Base-by-base conservation (phyloP, 352 stramenopile genomes). In the Vaucheria bursata region DNA sequence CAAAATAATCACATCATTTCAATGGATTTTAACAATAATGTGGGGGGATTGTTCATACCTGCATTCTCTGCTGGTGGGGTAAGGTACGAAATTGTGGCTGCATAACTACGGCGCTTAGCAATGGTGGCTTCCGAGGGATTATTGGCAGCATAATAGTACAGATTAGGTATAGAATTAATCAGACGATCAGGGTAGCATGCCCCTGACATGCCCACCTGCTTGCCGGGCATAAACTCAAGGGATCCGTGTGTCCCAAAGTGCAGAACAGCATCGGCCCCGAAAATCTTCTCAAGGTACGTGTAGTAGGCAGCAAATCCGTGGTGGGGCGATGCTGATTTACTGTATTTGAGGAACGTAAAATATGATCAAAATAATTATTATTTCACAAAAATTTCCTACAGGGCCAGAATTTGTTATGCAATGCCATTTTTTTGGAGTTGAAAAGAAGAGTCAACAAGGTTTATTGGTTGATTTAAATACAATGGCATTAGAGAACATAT, bases 261-360 rank as follows among this genome's bases (percentile, higher is more conserved):
- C 34, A 94, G 84, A 7, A 94, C 89, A 5, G 89, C 89, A 83
- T 94, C 89, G 39, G 89, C 88, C 65, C 89, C 80, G 80, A 93
- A 92, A 67, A 94, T 88, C 79, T 92, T 92, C 83, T 94, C 89
- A 12, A 94, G 82, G 79, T 90, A 94, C 0, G 89, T 94, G 85
- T 94, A 94, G 87, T 94, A 94, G 7, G 89, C 89, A 52, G 89
- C 89, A 76, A 94, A 94, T 50, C 89, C 89, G 77, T 94, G 89
- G 78, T 94, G 89, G 49, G 89, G 89, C 79, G 88, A 92, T 39
- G 89, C 89, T 33, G 89, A 93, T 84, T 94, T 94, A 50, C 88
- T 88, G 75, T 91, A 92, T 29, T 77, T 18, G 45, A 53, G 1
- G 84, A 39, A 29, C 76, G 66, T n/a, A n/a, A n/a, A n/a, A n/a